Percentiles rank a stretch among this genome's conserved stretches.
Evolutionary conservation across 2,329 filamentous ascomycete species (phyloP).

Genomic region (Aspergillus tanneri): DNA sequence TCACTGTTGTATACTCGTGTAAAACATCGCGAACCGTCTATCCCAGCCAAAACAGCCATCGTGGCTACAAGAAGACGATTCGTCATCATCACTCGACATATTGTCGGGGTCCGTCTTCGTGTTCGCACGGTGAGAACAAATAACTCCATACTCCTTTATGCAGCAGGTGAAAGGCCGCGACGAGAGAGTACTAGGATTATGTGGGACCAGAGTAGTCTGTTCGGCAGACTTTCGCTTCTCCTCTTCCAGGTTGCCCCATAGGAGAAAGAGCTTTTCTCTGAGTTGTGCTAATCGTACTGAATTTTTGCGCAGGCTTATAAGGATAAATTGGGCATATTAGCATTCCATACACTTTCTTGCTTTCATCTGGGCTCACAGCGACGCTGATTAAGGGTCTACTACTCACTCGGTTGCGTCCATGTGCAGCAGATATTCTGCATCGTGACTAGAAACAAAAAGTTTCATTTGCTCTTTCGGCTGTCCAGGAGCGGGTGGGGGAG

Average conservation of each 20-base stretch:
- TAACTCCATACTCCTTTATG: conserved; percentile 68
- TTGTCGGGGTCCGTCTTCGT: conserved; percentile 32
- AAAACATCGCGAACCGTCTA: conserved; percentile 64
- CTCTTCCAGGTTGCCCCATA: conserved; percentile 88
- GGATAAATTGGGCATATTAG: not conserved
- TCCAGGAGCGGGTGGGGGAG: conserved; percentile 39
- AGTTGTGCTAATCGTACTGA: conserved; percentile 52
- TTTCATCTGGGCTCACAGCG: too few relatives aligned
- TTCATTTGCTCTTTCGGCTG: conserved; percentile 56
- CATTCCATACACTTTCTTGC: not conserved
- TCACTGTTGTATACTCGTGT: conserved; percentile 55
- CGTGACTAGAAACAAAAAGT: conserved; percentile 63
- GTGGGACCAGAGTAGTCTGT: conserved; percentile 16
- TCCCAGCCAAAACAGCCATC: conserved; percentile 55
- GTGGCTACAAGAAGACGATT: conserved; percentile 40
- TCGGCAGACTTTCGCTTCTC: conserved; percentile 49
- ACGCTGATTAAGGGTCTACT: not conserved
- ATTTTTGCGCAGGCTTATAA: conserved; percentile 60
- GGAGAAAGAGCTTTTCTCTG: conserved; percentile 67
- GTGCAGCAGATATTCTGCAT: conserved; percentile 58
- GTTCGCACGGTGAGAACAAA: conserved; percentile 28
- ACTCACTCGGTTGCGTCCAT: conserved; percentile 57
- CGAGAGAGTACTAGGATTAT: conserved; percentile 33
- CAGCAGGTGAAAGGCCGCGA: conserved; percentile 69
- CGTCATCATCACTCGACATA: conserved; percentile 36